phyloP scores from a whole-genome alignment of 495 filamentous ascomycete species.

The Thozetella sp. region DNA sequence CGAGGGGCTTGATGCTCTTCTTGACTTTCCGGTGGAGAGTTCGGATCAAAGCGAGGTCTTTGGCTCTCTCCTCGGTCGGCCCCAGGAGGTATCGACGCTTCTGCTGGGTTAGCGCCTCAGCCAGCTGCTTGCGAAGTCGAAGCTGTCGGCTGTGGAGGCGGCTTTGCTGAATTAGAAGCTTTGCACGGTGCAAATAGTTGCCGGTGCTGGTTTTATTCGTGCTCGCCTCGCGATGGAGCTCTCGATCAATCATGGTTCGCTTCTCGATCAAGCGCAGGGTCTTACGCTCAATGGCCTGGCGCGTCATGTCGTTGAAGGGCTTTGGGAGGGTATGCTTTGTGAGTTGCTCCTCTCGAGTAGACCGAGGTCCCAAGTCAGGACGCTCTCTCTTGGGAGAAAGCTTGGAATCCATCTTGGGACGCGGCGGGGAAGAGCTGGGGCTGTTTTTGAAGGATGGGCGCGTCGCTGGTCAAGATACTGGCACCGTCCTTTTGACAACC shows the following conservation, averaged over 20 bases:
- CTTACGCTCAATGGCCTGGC: neutral
- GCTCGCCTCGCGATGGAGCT: slow-evolving; percentile 4
- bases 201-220: neutral
- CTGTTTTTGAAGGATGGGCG: neutral
- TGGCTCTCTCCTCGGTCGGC: neutral
- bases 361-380: neutral
- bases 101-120: slow-evolving; percentile 2
- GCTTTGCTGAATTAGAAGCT: slow-evolving; percentile 4
- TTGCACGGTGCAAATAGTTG: neutral
- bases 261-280: slow-evolving; percentile 4
- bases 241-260: slow-evolving; percentile 8
- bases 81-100: slow-evolving; percentile 2
- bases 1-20: slow-evolving; percentile 6
- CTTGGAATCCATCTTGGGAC: neutral
- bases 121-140: neutral
- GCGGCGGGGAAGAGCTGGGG: no score
- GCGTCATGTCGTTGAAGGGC: neutral
- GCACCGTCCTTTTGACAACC: no score
- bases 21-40: slow-evolving; percentile 8
- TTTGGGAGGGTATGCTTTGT: neutral
- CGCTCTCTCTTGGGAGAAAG: neutral
- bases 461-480: neutral
- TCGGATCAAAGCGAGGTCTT: slow-evolving; percentile 6
- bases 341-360: neutral
- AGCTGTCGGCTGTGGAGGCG: neutral